Percentiles rank a stretch among this genome's conserved stretches.
Conservation (phyloP, 2,329 filamentous ascomycete genomes). For the Sporothrix brasiliensis region DNA sequence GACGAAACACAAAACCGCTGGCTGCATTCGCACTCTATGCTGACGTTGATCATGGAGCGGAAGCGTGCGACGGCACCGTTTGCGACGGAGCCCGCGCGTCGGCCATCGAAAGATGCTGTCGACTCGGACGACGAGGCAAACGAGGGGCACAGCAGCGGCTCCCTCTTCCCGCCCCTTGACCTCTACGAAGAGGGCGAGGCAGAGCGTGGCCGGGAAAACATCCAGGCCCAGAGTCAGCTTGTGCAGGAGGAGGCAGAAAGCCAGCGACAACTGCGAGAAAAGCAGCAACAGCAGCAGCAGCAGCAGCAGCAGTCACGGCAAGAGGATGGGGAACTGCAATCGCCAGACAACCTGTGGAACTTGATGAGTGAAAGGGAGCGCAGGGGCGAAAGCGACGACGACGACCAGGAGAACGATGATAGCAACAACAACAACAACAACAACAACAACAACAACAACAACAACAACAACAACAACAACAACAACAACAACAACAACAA, state of each 20-base stretch:
- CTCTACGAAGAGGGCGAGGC: not conserved
- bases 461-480: not conserved
- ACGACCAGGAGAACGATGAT: not conserved
- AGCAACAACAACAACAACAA: not conserved
- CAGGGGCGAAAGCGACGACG: not conserved
- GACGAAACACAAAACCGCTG: not conserved
- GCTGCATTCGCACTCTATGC: not conserved
- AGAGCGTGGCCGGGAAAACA: not conserved
- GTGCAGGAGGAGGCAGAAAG: not conserved
- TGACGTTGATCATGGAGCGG: not conserved
- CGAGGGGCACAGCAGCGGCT: not conserved
- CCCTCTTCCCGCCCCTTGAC: conserved; percentile 1
- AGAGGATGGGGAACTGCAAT: not conserved
- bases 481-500: not conserved
- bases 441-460: not conserved
- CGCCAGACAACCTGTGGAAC: not conserved
- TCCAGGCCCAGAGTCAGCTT: not conserved
- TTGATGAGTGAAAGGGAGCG: not conserved
- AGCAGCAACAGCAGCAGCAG: not conserved
- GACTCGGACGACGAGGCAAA: conserved; percentile 10
- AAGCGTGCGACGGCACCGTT: conserved; percentile 14
- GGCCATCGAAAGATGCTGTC: not conserved
- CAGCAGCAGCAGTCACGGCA: not conserved
- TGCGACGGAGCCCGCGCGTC: conserved; percentile 15
- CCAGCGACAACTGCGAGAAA: not conserved